Evolutionary conservation across 2,329 filamentous ascomycete genomes (phyloP).

Genomic region (Colletotrichum graminicola): DNA sequence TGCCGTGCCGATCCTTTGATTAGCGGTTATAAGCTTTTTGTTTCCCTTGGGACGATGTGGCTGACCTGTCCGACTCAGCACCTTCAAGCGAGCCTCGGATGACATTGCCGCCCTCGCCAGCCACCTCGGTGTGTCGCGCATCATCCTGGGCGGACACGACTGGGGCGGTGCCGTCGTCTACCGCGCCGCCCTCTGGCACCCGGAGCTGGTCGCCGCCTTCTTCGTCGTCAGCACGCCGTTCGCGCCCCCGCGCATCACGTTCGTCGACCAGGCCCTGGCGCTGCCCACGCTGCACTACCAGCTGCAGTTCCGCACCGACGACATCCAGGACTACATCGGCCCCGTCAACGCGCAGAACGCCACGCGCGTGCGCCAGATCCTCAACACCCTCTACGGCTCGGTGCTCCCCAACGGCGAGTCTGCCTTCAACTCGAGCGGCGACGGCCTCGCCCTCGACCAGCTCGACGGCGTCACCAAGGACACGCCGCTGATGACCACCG

Average conservation of each 20-base stretch:
- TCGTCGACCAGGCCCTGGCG: conserved; percentile 66
- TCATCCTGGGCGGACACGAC: conserved; percentile 86
- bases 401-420: conserved; percentile 62
- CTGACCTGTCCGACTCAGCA: conserved; percentile 66
- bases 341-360: conserved; percentile 61
- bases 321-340: conserved; percentile 53
- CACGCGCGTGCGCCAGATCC: conserved; percentile 71
- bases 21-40: rapidly evolving
- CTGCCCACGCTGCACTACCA: conserved; percentile 82
- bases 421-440: conserved; percentile 64
- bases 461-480: conserved; percentile 63
- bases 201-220: conserved; percentile 74
- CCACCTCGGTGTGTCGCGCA: conserved; percentile 58
- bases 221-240: conserved; percentile 83
- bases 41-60: background rate
- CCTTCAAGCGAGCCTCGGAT: conserved; percentile 75
- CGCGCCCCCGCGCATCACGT: conserved; percentile 62
- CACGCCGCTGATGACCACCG: conserved; percentile 69
- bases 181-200: conserved; percentile 76
- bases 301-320: conserved; percentile 75
- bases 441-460: conserved; percentile 71
- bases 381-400: conserved; percentile 77
- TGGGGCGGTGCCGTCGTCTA: conserved; percentile 83
- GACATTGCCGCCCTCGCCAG: conserved; percentile 78
- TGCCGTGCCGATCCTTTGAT: background rate